Evolutionary conservation across 2,329 filamentous ascomycete species (phyloP).

Genomic region (Bipolaris oryzae): DNA sequence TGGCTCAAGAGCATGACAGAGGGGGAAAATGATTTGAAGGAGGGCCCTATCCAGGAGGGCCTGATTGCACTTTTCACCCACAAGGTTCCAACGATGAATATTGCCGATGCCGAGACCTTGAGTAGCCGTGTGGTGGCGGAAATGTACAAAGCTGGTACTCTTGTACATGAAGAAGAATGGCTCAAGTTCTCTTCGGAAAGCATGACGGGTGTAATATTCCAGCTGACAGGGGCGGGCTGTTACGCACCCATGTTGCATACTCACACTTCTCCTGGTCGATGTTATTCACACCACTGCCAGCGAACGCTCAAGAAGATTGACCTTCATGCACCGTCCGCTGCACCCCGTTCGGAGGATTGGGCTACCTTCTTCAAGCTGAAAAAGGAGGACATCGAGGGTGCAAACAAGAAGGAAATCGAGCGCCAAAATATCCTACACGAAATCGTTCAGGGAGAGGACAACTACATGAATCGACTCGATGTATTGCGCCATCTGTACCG

Average conservation of each 20-base stretch:
- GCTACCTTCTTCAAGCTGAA: slow-evolving; percentile 84
- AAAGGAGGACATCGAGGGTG: slow-evolving; percentile 73
- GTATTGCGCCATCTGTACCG: slow-evolving; percentile 85
- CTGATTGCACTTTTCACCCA: slow-evolving; percentile 87
- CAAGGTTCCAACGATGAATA: slow-evolving; percentile 98
- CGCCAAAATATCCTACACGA: slow-evolving; percentile 95
- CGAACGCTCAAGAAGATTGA: slow-evolving; percentile 95
- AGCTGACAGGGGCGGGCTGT: slow-evolving; percentile 88
- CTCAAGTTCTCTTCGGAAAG: slow-evolving; percentile 84
- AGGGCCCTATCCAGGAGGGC: slow-evolving; percentile 83
- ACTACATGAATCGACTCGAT: slow-evolving; percentile 86
- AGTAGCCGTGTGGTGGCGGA: slow-evolving; percentile 76
- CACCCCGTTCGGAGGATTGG: slow-evolving; percentile 78
- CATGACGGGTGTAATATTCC: slow-evolving; percentile 89
- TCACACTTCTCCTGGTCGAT: slow-evolving; percentile 71
- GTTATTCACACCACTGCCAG: slow-evolving; percentile 93
- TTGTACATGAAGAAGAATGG: slow-evolving; percentile 95
- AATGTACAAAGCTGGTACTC: slow-evolving; percentile 78
- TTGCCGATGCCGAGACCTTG: slow-evolving; percentile 90
- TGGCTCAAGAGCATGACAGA: slow-evolving; percentile 93
- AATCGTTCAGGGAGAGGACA: slow-evolving; percentile 90
- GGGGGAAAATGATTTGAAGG: slow-evolving; percentile 84
- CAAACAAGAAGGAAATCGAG: slow-evolving; percentile 85
- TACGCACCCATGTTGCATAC: slow-evolving; percentile 84
- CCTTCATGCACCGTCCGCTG: slow-evolving; percentile 72